Evolutionary conservation across 441 rosid genomes (phyloP), one percentile per base, ranked within the genome.

Genomic region (Bocquillonia castaneifolia): DNA sequence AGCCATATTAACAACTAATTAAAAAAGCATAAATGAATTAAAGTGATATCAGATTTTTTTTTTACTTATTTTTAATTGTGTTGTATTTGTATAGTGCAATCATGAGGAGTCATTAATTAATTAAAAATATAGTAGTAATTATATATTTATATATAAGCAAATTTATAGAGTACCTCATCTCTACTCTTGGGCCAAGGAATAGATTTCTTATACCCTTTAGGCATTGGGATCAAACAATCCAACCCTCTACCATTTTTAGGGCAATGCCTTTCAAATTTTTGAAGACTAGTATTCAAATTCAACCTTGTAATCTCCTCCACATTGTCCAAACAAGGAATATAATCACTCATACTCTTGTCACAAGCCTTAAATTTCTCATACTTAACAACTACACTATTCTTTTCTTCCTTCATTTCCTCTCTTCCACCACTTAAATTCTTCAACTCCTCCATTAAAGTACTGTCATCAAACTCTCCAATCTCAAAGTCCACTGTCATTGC

Each of bases 181-280:
- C 98, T 89, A 79, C 98, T 91, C 75, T 57, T 77, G 14, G 98
- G 97, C 98, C 98, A 93, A 0, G 92, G 91, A 59, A 93, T 81
- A 14, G 90, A 84, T 55, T 50, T 50, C 58, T 71, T 77, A 64
- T 93, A 93, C 17, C 86, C 92, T 69, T 78, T 78, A 0, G 98
- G 98, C 23, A 82, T 34, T 1, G 98, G 91, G 17, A 92, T 79
- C 75, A 84, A 80, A 80, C 98, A 92, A 82, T 87, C 78, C 85
- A 88, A 66, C 5, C 76, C 82, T 62, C 68, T 59, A 2, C 81
- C 91, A 28, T 81, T 73, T 32, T 75, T 63, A 34, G 95, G 98
- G 51, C 97, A 93, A 80, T 88, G 82, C 70, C 97, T 85, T 67
- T 88, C 90, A 18, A 87, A 93, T 48, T 63, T 75, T 75, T 87